Percentiles rank a stretch among this genome's conserved stretches.
Evolutionary conservation across 108 stramenopile species (phyloP).

Genomic region (Nitzschia inconspicua): DNA sequence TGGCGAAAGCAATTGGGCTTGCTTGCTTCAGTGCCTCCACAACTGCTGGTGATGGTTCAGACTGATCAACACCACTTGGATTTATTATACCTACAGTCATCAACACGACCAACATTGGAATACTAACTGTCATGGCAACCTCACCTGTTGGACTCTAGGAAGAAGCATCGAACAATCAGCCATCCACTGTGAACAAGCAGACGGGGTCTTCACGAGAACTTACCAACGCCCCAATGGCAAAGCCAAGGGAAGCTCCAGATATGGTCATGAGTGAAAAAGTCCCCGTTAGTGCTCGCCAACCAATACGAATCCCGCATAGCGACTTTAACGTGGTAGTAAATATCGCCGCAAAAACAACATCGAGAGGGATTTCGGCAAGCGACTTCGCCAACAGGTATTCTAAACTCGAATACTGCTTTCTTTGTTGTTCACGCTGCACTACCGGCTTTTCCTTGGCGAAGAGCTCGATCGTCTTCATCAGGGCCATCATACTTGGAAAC

Average conservation of each 20-base stretch:
- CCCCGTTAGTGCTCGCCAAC: constrained; percentile 48
- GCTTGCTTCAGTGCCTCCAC: constrained; percentile 45
- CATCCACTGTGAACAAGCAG: too few species aligned
- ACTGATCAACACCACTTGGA: constrained; percentile 67
- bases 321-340: constrained; percentile 64
- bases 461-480: constrained; percentile 79
- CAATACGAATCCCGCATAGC: constrained; percentile 52
- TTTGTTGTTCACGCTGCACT: constrained; percentile 73
- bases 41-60: constrained; percentile 40
- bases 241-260: constrained; percentile 71
- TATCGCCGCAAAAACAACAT: constrained; percentile 54
- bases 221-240: constrained; percentile 78
- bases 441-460: constrained; percentile 78
- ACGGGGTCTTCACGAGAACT: too few species aligned
- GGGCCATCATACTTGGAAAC: constrained; percentile 41
- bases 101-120: constrained; percentile 67
- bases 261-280: constrained; percentile 76
- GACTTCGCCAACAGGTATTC: constrained; percentile 86
- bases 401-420: constrained; percentile 58
- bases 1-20: constrained; percentile 76
- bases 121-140: constrained; percentile 57
- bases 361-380: constrained; percentile 77
- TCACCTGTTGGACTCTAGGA: constrained; percentile 48
- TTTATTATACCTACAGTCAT: constrained; percentile 72
- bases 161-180: too few species aligned